A percentile compares a stretch with the other conserved stretches of the same genome.
Conservation (phyloP, 2,329 filamentous ascomycete genomes). For the Fusarium acutatum region DNA sequence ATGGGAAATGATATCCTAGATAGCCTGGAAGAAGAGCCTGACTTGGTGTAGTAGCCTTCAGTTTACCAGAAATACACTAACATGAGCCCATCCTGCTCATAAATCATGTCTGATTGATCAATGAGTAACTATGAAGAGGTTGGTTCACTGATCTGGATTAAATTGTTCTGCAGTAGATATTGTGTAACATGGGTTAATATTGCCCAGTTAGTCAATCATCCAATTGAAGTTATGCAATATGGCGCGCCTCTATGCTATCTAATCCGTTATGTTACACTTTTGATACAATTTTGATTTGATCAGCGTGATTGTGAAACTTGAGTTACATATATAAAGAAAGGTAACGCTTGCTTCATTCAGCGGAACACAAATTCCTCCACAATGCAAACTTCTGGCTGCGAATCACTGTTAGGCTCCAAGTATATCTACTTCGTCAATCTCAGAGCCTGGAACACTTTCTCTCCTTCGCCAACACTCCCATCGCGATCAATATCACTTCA, state of each 20-base stretch:
- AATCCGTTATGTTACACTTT: not conserved
- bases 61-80: rapidly evolving
- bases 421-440: not conserved
- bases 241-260: no score
- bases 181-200: not conserved
- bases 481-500: not conserved
- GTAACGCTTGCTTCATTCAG: not conserved
- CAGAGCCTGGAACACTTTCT: rapidly evolving
- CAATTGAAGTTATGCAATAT: not conserved
- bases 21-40: not conserved
- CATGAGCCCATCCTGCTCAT: rapidly evolving
- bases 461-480: rapidly evolving
- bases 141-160: rapidly evolving
- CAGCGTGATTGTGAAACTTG: not conserved
- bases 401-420: not conserved
- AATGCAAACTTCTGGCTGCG: not conserved
- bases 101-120: rapidly evolving
- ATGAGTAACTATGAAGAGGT: rapidly evolving
- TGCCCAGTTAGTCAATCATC: rapidly evolving
- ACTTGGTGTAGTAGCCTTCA: rapidly evolving
- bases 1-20: not conserved
- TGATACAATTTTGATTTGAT: not conserved
- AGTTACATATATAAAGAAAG: not conserved
- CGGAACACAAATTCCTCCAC: not conserved
- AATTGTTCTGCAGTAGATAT: rapidly evolving